phyloP scores from a whole-genome alignment of 441 rosid genomes.

The Adansonia madagascariensis region DNA sequence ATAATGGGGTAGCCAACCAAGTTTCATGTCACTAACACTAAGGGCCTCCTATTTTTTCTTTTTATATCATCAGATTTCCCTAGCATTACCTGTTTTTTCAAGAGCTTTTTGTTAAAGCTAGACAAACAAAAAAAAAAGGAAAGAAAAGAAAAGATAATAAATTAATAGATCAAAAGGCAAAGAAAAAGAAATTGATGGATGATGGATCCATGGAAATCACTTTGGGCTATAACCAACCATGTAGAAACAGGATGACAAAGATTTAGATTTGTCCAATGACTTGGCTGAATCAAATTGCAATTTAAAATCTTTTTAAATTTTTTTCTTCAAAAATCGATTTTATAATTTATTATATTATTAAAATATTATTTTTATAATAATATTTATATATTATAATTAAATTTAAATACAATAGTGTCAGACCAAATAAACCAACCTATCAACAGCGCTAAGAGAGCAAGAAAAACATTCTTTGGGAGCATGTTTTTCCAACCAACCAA shows the following conservation, averaged over 20 bases:
- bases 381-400: no score
- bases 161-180: slow-evolving; percentile 16
- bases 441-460: background rate
- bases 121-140: background rate
- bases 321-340: no score
- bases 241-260: slow-evolving; percentile 21
- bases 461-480: slow-evolving; percentile 26
- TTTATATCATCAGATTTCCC: background rate
- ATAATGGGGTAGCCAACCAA: background rate
- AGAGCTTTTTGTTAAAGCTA: slow-evolving; percentile 13
- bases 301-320: no score
- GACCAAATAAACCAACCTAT: no score
- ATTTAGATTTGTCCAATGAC: no score
- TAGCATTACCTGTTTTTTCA: background rate
- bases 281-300: no score
- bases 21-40: background rate
- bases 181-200: background rate
- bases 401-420: no score
- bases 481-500: slow-evolving; percentile 38
- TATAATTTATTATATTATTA: no score
- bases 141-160: background rate
- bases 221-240: background rate
- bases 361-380: no score
- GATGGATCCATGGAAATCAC: background rate
- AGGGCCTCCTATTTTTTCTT: background rate